phyloP scores from a whole-genome alignment of 2,329 filamentous ascomycete genomes.

The Leptoxyphium fumago region DNA sequence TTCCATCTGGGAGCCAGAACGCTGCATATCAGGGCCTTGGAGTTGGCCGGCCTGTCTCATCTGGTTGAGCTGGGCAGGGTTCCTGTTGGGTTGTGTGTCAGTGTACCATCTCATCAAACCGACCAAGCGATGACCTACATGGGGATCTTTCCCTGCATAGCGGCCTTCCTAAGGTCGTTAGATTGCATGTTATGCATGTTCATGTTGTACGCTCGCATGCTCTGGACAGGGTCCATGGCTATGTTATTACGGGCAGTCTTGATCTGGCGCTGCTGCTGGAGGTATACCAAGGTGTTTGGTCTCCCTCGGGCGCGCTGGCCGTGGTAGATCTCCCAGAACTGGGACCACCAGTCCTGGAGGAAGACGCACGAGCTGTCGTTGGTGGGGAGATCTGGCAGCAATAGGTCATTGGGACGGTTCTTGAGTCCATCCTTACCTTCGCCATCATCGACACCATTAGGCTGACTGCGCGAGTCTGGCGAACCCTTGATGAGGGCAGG shows the following conservation, averaged over 20 bases:
- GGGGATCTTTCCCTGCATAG: constrained; percentile 7
- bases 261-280: constrained; percentile 53
- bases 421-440: constrained; percentile 67
- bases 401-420: constrained; percentile 68
- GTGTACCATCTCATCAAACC: background rate
- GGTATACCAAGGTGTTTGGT: constrained; percentile 30
- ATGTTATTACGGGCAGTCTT: constrained; percentile 53
- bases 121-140: constrained; percentile 8
- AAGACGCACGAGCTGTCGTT: constrained; percentile 58
- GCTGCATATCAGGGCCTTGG: constrained; percentile 63
- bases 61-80: constrained; percentile 28
- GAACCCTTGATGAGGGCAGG: constrained; percentile 39
- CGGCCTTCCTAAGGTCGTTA: constrained; percentile 25
- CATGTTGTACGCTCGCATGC: constrained; percentile 42
- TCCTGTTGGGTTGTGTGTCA: constrained; percentile 6
- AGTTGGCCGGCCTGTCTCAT: constrained; percentile 49
- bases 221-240: constrained; percentile 43
- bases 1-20: constrained; percentile 77
- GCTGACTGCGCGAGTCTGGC: constrained; percentile 41
- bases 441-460: constrained; percentile 53
- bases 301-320: constrained; percentile 52
- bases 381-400: constrained; percentile 53
- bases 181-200: constrained; percentile 6
- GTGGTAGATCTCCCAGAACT: constrained; percentile 93
- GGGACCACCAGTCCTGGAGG: constrained; percentile 91